Evolutionary conservation across 805 yeast genomes (phyloP), one percentile per base, ranked within the genome.

Genomic region (Saccharomycopsis sp.): DNA sequence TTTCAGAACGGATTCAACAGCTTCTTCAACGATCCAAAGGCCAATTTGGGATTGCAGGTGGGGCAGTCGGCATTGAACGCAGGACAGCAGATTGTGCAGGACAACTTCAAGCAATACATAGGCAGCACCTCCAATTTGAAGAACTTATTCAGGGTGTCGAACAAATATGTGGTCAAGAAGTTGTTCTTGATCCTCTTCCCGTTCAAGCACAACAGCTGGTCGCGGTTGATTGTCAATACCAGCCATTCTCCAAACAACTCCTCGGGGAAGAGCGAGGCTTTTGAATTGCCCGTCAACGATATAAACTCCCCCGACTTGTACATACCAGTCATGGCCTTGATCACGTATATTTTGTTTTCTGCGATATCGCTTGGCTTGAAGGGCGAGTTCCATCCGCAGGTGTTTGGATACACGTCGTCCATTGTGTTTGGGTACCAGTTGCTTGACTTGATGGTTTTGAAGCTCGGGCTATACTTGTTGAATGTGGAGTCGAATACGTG

Each of bases 251-350:
- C 72, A 20, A n/a, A 16, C n/a, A 52, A 55, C 2, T 16, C 34
- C 2, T 21, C 29, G 2, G 51, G 56, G 1, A 79, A 75, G 48
- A 60, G 64, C 21, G 71, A 70, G 34, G 63, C 68, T 20, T 89
- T 78, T 70, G 85, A 89, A 1, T 83, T 89, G 9, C 97, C 99
- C 15, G 72, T 80, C 51, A 89, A 87, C 61, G 99, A 94, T 69
- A 78, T 86, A 58, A 94, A 95, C 67, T 95, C 98, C 0, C 99
- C 99, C 1, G 99, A 94, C 70, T 79, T 94, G 75, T 94, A 94
- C 71, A 89, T 94, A 56, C 99, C 99, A 3, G 61, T 89, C 61
- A 94, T 95, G 97, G 89, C 97, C 1, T 81, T 87, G 65, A 81
- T 90, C 53, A 90, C 98, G 0, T 91, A 91, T 67, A 85, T 92